Conservation (phyloP, 257 asterid genomes). For the Gentiana macrophylla region DNA sequence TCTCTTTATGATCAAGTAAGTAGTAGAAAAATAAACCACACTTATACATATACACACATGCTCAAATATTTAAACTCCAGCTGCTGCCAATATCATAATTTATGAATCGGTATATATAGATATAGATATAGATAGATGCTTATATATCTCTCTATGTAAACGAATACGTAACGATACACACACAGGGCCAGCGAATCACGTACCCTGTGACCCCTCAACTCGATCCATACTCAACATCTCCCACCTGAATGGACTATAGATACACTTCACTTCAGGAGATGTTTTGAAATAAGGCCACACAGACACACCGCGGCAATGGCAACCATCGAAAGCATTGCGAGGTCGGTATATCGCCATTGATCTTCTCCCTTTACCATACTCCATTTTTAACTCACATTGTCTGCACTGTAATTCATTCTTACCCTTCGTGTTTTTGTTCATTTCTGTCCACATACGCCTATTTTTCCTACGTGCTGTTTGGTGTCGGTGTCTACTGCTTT, state of each 20-base stretch:
- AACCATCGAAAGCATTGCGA: conserved; percentile 43
- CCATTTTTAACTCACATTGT: conserved; percentile 26
- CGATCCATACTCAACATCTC: conserved; percentile 35
- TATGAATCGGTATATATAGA: no score
- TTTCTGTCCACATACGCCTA: conserved; percentile 22
- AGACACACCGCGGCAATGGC: conserved; percentile 34
- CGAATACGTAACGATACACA: no score
- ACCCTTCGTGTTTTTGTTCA: background rate
- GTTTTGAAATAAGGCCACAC: conserved; percentile 43
- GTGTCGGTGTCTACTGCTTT: conserved; percentile 5
- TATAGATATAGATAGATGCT: no score
- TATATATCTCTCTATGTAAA: no score
- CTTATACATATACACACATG: no score
- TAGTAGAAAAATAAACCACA: no score
- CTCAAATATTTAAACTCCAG: no score
- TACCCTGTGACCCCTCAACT: conserved; percentile 11
- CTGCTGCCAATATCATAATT: no score
- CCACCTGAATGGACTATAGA: conserved; percentile 41
- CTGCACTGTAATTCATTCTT: conserved; percentile 15
- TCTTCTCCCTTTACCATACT: conserved; percentile 18
- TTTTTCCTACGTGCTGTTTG: conserved; percentile 6
- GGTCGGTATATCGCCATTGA: conserved; percentile 39
- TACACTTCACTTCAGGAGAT: conserved; percentile 33
- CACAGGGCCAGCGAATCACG: no score
- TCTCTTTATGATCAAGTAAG: no score